These are phyloP conservation scores for Croton laevigatus DNA, from an alignment of 441 rosid species.

Conservation along the genomic window DNA sequence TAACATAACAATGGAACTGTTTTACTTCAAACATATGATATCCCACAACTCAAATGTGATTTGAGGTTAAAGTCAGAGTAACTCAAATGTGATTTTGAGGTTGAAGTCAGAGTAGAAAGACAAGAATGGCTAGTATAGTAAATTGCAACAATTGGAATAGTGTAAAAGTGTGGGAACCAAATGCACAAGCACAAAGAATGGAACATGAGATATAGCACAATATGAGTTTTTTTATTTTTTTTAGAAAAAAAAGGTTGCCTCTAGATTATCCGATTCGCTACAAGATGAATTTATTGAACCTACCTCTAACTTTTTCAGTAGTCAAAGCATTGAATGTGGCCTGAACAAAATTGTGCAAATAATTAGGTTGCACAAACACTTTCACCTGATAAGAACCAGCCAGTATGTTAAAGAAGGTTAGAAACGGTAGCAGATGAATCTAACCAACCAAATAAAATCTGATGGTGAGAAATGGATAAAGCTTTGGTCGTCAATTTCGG, in stretches of 20 bases:
- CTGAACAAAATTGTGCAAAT: conserved; percentile 83
- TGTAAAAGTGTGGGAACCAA: background rate
- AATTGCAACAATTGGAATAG: background rate
- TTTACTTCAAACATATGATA: background rate
- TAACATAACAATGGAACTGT: background rate
- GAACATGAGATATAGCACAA: background rate
- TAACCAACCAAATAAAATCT: no score
- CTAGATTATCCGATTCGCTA: no score
- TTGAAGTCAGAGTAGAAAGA: background rate
- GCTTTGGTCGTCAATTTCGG: background rate
- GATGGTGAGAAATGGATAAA: background rate
- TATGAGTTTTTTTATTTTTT: no score
- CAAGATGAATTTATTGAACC: background rate
- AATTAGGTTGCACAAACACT: conserved; percentile 83
- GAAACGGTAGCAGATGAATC: background rate
- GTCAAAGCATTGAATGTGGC: conserved; percentile 85
- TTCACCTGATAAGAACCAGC: conserved; percentile 58
- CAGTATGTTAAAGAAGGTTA: background rate
- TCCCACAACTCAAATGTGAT: background rate
- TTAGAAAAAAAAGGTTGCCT: no score
- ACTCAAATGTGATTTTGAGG: background rate
- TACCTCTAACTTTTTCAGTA: conserved; percentile 73
- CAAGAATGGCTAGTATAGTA: background rate
- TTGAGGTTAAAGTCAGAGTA: background rate
- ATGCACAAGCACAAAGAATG: conserved; percentile 2